Base-by-base conservation (phyloP, 2,329 filamentous ascomycete species). In the Hortaea sp. region DNA sequence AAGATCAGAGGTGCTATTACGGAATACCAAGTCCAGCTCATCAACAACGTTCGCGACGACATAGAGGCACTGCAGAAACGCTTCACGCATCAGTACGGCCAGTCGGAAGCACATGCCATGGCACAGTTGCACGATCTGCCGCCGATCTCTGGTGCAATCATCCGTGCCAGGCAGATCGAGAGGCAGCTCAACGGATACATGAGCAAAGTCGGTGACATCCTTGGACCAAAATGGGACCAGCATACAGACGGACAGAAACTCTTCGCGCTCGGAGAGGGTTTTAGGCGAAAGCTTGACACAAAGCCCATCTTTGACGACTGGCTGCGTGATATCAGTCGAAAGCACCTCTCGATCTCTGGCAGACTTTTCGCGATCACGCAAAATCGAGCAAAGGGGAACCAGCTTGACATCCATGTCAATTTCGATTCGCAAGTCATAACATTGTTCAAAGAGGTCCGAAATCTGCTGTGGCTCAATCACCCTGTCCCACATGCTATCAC, bases 31-130 rank as follows among this genome's bases (percentile, higher is more conserved):
- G 92, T 90, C 4, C 89, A 95, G 66, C 81, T 99, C 31, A 95
- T 99, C 64, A 89, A 95, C 59, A 95, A 94, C 57, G 92, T 99
- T 59, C 97, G 97, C 66, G 83, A 88, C 61, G 94, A 95, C 61
- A 98, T 99, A 57, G 83, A 86, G 39, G 82, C 83, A 4, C 76
- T 99, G 29, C 94, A 98, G 58, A 88, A 97, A 69, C 85, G 92
- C 29, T 98, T 97, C 75, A 98, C 97, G 70, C 88, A 94, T 64
- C 92, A 98, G 63, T 99, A 99, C 66, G 94, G 89, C 2, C 88
- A 97, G 63, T 97, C 94, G 0, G 92, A 98, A 68, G 88, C 92
- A 2, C 90, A 97, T 64, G 88, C 88, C 4, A 98, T 99, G 94
- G 89, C 92, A 2, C 90, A 97, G 66, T 75, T 99, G 47, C 88